Base-by-base conservation (phyloP, 2,329 filamentous ascomycete genomes). In the Oidium heveae region DNA sequence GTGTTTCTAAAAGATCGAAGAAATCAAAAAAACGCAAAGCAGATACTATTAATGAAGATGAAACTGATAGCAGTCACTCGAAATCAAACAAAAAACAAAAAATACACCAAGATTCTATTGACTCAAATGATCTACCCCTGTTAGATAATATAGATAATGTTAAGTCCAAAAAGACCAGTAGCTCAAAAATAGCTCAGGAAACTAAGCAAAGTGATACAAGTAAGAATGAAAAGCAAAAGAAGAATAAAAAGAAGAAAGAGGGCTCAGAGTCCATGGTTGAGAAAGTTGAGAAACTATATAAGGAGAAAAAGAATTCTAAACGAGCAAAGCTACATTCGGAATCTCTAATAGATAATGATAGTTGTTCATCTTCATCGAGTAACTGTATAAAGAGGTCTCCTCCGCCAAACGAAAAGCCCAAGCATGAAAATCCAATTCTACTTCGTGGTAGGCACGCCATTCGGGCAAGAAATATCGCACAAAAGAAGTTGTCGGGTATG, bases 401-500 rank as follows among this genome's bases (percentile, higher is more conserved):
- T 56, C 58, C 43, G 24, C 68, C 66, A 20, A 67, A 69, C 7
- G 65, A 64, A 0, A 67, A 68, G 2, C 70, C 68, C 22, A 69
- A 67, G 24, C 69, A 70, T 51, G 69, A 68, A 54, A 70, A 68
- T 49, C 71, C 43, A 5, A 12, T 71, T 32, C 73, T 72, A 56
- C 69, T 66, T 57, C 68, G 67, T 65, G 69, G 74, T 52, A 76
- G 86, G 59, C 84, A 88, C 65, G 76, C 83, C 55, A 78, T 88
- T 50, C 74, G 89, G 58, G 79, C 84, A 60, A 75, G 86, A 57
- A 86, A 88, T 67, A 94, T 96, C 63, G 82, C 82, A 55, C 85
- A 91, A 62, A 96, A 96, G 72, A 80, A 79, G 62, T 77, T 82
- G 70, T 87, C 88, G 2, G 76, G 87, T 56, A 75, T 86, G 70